Conservation (phyloP, 2,329 filamentous ascomycete genomes). For the Aspergillus pseudoglaucus region DNA sequence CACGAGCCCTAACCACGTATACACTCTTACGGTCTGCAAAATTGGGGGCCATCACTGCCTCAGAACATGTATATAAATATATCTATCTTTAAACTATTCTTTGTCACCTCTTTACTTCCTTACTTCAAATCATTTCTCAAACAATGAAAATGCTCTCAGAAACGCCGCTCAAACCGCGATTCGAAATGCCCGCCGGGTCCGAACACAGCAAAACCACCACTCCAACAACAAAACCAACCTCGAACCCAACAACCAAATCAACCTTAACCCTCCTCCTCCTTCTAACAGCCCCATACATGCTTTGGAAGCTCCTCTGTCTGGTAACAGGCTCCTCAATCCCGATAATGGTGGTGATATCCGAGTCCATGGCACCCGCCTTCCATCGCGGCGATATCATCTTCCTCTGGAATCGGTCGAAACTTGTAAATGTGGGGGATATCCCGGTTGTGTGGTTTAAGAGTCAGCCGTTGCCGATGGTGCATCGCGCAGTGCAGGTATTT, state of each 20-base stretch:
- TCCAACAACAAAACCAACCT: neutral
- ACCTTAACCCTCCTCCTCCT: neutral
- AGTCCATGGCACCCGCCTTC: conserved; percentile 10
- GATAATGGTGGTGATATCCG: conserved; percentile 8
- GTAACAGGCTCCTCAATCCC: conserved; percentile 3
- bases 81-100: too few species aligned
- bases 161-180: too few species aligned
- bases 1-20: too few species aligned
- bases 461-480: conserved; percentile 2
- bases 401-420: conserved; percentile 1
- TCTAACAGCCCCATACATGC: conserved; percentile 1
- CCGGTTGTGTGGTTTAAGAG: conserved; percentile 3
- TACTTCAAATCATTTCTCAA: too few species aligned
- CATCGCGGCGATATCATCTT: conserved; percentile 4
- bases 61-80: too few species aligned
- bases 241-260: neutral
- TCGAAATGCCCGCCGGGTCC: too few species aligned
- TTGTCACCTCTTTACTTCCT: too few species aligned
- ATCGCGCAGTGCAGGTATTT: conserved; percentile 2
- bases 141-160: too few species aligned
- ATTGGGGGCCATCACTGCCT: too few species aligned
- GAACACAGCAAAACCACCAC: neutral
- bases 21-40: too few species aligned
- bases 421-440: conserved; percentile 1
- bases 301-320: conserved; percentile 5